These are phyloP conservation scores for Thelephora ganbajun DNA, from an alignment of 768 basidiomycete species.

Conservation along the genomic window DNA sequence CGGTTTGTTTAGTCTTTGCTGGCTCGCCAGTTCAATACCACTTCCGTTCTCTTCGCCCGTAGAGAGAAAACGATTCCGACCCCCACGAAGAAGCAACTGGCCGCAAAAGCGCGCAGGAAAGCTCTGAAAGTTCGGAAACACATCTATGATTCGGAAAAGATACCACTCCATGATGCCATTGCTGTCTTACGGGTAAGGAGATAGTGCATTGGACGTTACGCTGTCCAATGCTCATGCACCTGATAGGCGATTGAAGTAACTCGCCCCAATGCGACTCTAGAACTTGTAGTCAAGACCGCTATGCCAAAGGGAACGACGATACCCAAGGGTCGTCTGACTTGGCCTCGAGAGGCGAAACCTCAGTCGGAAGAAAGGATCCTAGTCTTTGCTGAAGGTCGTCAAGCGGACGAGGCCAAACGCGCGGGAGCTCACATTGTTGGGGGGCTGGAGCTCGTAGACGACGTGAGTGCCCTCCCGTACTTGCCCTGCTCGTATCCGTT, in stretches of 20 bases:
- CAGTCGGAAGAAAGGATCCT: slow-evolving; percentile 64
- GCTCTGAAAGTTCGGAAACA: slow-evolving; percentile 38
- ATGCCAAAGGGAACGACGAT: slow-evolving; percentile 68
- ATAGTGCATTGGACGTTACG: slow-evolving; percentile 1
- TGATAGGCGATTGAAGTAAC: slow-evolving; percentile 72
- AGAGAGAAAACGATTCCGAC: slow-evolving; percentile 40
- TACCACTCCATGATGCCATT: slow-evolving; percentile 53
- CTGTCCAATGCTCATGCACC: neutral
- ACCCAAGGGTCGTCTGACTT: slow-evolving; percentile 78
- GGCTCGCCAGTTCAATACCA: slow-evolving; percentile 41
- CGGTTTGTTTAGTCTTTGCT: slow-evolving; percentile 4
- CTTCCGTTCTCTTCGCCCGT: slow-evolving; percentile 29
- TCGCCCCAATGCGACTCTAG: slow-evolving; percentile 62
- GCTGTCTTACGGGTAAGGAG: slow-evolving; percentile 50
- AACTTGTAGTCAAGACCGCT: slow-evolving; percentile 68
- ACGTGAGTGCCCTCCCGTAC: slow-evolving; percentile 30
- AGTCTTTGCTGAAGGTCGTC: slow-evolving; percentile 84
- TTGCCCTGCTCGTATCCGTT: slow-evolving; percentile 4
- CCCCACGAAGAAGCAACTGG: slow-evolving; percentile 60
- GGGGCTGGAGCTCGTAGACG: slow-evolving; percentile 79
- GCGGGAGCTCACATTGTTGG: slow-evolving; percentile 90
- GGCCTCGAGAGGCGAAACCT: slow-evolving; percentile 70
- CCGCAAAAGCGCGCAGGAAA: slow-evolving; percentile 47
- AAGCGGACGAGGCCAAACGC: slow-evolving; percentile 68
- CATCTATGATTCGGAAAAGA: slow-evolving; percentile 50